Evolutionary conservation across 805 yeast genomes (phyloP).

Genomic region (Wickerhamiella alocasiicola): DNA sequence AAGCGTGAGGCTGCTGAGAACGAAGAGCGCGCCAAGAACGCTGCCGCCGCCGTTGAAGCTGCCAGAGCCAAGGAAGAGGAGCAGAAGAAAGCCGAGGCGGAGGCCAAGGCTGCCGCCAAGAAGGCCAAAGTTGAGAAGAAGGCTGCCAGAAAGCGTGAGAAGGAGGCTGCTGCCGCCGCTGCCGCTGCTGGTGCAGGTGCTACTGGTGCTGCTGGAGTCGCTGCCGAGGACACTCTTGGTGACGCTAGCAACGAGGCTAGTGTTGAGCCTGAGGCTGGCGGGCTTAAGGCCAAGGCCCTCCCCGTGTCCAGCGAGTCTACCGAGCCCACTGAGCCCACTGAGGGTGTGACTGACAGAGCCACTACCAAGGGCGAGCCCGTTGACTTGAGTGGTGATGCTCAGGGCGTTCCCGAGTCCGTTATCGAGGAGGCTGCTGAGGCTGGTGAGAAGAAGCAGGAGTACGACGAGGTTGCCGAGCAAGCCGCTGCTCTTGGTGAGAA

Average conservation of each 20-base stretch:
- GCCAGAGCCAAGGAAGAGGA: conserved; percentile 16
- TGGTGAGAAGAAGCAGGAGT: conserved; percentile 14
- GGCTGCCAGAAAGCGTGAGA: conserved; percentile 18
- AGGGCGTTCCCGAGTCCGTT: conserved; percentile 15
- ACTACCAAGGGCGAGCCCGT: too few species aligned
- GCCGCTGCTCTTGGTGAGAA: conserved; percentile 15
- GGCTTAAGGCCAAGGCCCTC: conserved; percentile 11
- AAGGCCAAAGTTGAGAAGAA: conserved; percentile 37
- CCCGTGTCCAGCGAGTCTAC: conserved; percentile 6
- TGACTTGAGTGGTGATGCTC: conserved; percentile 12
- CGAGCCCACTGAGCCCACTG: background rate
- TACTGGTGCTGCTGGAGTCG: conserved; percentile 12
- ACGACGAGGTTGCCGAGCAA: conserved; percentile 14
- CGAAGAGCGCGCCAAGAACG: conserved; percentile 8
- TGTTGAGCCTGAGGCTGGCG: conserved; percentile 2
- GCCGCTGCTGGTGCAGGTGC: conserved; percentile 16
- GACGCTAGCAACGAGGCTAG: conserved; percentile 11
- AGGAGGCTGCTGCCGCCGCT: conserved; percentile 16
- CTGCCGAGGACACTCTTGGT: conserved; percentile 9
- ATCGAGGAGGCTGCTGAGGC: conserved; percentile 17
- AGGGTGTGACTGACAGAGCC: conserved; percentile 5
- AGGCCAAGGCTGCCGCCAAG: conserved; percentile 34
- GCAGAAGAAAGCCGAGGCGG: conserved; percentile 19
- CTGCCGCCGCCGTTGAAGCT: conserved; percentile 14
- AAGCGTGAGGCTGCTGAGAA: conserved; percentile 16